Percentiles rank a stretch among this genome's conserved stretches.
These are phyloP conservation scores for Excoecaria agallocha DNA, from an alignment of 345 rosid genomes.

Conservation along the genomic window DNA sequence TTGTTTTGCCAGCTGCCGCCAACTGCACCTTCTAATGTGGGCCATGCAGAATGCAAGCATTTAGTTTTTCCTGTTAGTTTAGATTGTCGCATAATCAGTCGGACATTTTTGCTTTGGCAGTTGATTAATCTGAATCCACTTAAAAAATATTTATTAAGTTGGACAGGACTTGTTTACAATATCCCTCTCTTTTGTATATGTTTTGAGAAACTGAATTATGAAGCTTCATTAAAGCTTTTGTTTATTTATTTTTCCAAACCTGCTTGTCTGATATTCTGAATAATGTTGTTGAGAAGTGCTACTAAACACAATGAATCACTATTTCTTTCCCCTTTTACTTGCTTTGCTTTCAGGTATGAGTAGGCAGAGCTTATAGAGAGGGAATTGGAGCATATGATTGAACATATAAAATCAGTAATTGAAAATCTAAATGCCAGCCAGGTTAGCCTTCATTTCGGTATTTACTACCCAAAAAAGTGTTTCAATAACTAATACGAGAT, in stretches of 20 bases:
- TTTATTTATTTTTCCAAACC: not conserved
- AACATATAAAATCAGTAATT: conserved; percentile 81
- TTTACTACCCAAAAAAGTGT: not conserved
- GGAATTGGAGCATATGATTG: conserved; percentile 91
- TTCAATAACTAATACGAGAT: conserved; percentile 2
- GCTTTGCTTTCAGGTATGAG: conserved; percentile 61
- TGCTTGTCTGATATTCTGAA: not conserved
- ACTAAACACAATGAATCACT: not conserved
- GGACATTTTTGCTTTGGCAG: not conserved
- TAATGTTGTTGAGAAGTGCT: not conserved
- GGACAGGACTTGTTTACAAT: not conserved
- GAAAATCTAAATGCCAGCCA: conserved; percentile 77
- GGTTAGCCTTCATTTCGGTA: conserved; percentile 36
- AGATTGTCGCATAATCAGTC: not conserved
- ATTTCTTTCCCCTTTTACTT: not conserved
- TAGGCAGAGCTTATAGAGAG: conserved; percentile 86
- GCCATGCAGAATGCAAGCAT: not conserved
- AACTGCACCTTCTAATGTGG: not conserved
- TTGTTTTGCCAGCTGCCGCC: too few species aligned
- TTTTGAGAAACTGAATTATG: not conserved
- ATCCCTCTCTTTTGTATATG: too few species aligned
- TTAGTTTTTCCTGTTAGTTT: not conserved
- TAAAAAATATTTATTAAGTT: not conserved
- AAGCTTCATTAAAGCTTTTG: not conserved
- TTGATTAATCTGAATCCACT: not conserved